Evolutionary conservation across 2,329 filamentous ascomycete genomes (phyloP).

Genomic region (Xylariaceae sp.): DNA sequence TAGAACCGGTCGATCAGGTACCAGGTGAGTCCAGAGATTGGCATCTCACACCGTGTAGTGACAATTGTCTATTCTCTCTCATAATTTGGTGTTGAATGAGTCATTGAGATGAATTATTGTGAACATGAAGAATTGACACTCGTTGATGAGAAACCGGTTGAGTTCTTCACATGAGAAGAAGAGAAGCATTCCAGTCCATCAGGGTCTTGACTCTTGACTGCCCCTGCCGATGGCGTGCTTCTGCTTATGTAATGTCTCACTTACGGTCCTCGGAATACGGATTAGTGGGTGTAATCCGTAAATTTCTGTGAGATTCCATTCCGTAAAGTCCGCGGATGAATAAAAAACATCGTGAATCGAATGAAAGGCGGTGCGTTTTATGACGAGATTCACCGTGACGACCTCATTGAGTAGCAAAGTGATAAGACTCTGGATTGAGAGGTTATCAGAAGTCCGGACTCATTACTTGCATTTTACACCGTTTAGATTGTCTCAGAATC

Average conservation of each 20-base stretch:
- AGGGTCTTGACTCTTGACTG: too few species aligned
- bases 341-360: background rate
- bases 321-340: background rate
- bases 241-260: background rate
- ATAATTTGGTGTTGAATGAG: too few species aligned
- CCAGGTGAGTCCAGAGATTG: too few species aligned
- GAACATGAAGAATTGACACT: too few species aligned
- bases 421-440: background rate
- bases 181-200: too few species aligned
- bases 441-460: background rate
- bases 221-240: background rate
- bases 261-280: too few species aligned
- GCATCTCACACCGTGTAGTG: background rate
- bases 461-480: too few species aligned
- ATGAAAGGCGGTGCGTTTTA: background rate
- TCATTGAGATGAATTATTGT: too few species aligned
- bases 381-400: background rate
- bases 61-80: background rate
- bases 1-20: too few species aligned
- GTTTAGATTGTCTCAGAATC: too few species aligned
- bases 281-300: background rate
- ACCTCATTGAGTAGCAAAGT: background rate
- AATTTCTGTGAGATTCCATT: background rate
- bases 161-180: too few species aligned
- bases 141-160: too few species aligned